These are phyloP conservation scores for Cyberlindnera saturnus DNA, from an alignment of 805 yeast species.

Conservation along the genomic window DNA sequence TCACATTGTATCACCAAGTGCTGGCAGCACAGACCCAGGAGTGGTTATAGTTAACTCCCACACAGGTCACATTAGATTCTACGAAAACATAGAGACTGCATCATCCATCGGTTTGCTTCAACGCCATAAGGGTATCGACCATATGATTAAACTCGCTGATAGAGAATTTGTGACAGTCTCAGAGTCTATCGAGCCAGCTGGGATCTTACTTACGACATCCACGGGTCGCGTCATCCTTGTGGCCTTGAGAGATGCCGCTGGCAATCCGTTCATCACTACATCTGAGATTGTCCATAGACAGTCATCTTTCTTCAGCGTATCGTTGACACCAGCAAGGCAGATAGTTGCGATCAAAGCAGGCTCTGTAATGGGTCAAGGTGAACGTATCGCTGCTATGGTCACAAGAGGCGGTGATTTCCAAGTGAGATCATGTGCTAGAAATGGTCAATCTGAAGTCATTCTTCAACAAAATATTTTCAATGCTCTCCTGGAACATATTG, in stretches of 20 bases:
- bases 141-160: conserved; percentile 35
- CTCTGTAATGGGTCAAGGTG: conserved; percentile 44
- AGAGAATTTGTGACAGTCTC: conserved; percentile 54
- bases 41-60: conserved; percentile 56
- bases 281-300: conserved; percentile 24
- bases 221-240: conserved; percentile 59
- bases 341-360: conserved; percentile 58
- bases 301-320: conserved; percentile 28
- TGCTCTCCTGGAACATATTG: conserved; percentile 33
- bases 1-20: conserved; percentile 50
- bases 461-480: conserved; percentile 31
- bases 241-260: conserved; percentile 59
- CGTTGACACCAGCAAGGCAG: conserved; percentile 28
- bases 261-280: conserved; percentile 42
- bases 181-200: conserved; percentile 66
- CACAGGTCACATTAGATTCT: conserved; percentile 57
- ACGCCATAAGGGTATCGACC: conserved; percentile 29
- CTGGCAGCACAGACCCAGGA: conserved; percentile 57
- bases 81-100: conserved; percentile 69
- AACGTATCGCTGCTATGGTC: conserved; percentile 33
- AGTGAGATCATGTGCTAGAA: conserved; percentile 42
- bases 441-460: conserved; percentile 34
- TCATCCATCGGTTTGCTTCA: conserved; percentile 56
- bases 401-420: conserved; percentile 41
- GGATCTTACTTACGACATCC: conserved; percentile 65